phyloP scores from a whole-genome alignment of 768 basidiomycete genomes.

The Russula foetens region DNA sequence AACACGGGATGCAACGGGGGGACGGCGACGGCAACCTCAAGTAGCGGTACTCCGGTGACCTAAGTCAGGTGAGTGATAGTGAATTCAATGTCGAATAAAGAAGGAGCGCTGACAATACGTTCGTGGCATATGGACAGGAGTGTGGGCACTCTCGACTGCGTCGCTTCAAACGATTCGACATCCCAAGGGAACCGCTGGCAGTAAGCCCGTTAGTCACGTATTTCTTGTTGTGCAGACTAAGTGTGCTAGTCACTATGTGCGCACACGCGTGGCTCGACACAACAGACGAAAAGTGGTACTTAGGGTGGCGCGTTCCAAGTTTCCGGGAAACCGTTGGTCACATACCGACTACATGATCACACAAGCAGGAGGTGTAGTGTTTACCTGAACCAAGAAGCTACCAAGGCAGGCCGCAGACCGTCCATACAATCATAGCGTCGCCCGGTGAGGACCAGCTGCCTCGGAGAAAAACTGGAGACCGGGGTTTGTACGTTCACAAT shows the following conservation, averaged over 20 bases:
- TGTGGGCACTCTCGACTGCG: no score
- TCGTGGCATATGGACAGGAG: no score
- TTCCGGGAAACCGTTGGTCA: not conserved
- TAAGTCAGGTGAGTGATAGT: slow-evolving; percentile 21
- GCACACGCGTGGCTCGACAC: no score
- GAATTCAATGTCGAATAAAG: not conserved
- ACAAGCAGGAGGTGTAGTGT: slow-evolving; percentile 15
- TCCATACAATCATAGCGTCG: slow-evolving; percentile 35
- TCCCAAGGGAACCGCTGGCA: no score
- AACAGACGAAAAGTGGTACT: no score
- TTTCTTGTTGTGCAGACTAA: no score
- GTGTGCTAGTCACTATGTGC: no score
- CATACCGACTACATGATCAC: not conserved
- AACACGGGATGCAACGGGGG: not conserved
- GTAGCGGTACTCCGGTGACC: slow-evolving; percentile 63
- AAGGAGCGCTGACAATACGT: no score
- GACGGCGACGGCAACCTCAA: slow-evolving; percentile 42
- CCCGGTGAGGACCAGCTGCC: slow-evolving; percentile 34
- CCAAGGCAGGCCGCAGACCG: slow-evolving; percentile 50
- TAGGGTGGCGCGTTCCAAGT: no score
- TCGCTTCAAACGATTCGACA: no score
- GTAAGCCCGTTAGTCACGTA: no score
- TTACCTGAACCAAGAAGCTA: slow-evolving; percentile 45
- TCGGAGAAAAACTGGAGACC: slow-evolving; percentile 43
- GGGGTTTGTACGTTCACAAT: slow-evolving; percentile 31